Percentiles rank a stretch among this genome's conserved stretches.
phyloP scores from a whole-genome alignment of 2,329 filamentous ascomycete species.

The Dichotomopilus funicola region DNA sequence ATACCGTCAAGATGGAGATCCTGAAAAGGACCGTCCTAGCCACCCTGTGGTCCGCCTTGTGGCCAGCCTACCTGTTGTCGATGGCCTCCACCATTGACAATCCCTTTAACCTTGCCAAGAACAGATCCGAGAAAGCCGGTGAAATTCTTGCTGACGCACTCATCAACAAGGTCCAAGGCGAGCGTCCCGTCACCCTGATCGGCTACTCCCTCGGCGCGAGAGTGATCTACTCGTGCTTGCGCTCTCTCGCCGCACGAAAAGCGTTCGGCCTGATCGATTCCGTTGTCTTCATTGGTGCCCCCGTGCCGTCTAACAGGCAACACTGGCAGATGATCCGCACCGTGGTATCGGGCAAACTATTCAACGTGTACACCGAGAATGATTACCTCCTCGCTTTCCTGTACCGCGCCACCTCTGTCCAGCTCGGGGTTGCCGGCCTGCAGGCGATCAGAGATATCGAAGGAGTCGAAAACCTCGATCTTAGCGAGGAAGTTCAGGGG shows the following conservation, averaged over 20 bases:
- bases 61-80: conserved; percentile 62
- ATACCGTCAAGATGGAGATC: conserved; percentile 65
- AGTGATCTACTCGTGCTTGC: conserved; percentile 76
- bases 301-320: conserved; percentile 62
- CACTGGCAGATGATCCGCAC: conserved; percentile 73
- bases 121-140: conserved; percentile 73
- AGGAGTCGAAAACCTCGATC: conserved; percentile 53
- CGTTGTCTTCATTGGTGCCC: conserved; percentile 75
- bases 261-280: conserved; percentile 81
- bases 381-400: conserved; percentile 84
- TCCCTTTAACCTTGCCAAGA: conserved; percentile 70
- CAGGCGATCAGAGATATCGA: conserved; percentile 63
- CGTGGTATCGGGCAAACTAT: conserved; percentile 72
- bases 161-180: conserved; percentile 74
- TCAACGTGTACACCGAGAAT: conserved; percentile 84
- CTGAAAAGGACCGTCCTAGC: conserved; percentile 66
- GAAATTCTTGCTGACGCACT: conserved; percentile 74
- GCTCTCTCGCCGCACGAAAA: conserved; percentile 65
- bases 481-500: conserved; percentile 44
- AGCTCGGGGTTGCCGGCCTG: conserved; percentile 77
- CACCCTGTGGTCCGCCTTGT: conserved; percentile 60
- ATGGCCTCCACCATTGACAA: conserved; percentile 69
- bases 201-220: conserved; percentile 78
- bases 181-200: conserved; percentile 71
- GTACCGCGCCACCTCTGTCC: conserved; percentile 76